Evolutionary conservation across 164 flowering plant genomes (phyloP), one percentile per base, ranked within the genome.

Genomic region (Umbilicus rupestris): DNA sequence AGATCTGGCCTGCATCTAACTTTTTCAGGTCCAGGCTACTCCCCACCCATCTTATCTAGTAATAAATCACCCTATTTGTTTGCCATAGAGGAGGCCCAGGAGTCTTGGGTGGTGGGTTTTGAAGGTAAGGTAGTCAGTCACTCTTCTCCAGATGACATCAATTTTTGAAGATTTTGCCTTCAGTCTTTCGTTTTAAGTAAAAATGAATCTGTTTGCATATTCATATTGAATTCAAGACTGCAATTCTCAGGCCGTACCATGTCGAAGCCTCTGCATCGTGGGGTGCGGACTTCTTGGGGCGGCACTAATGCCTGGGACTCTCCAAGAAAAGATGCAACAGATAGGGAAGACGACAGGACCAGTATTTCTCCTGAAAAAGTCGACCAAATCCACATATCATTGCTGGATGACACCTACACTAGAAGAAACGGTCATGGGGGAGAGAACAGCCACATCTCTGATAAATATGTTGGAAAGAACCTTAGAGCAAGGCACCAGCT

Each of bases 401-500:
- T 55, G 6, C 60, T 17, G 1, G 31, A 55, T 55, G 60, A 55
- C 17, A 33, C 7, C 9, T n/a, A 26, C 19, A 11, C 60, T 55
- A 26, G 31, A 11, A 55, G 60, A 28, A 55, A 55, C 3, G 17
- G 60, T 5, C 60, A 26, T 28, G 60, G 33, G 8, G 60, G 60
- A 28, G 60, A 55, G 10, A 28, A 20, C 7, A 22, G 55, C 55
- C 55, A 8, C 28, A 29, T 55, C 22, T 26, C 17, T 26, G 60
- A 55, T 24, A 55, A 28, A 55, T 55, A 26, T 28, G 60, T 33
- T 28, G 44, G 74, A 17, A 85, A 77, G 4, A 70, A 46, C 72
- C 45, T 80, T 3, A 87, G 90, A 77, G 84, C 72, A 67, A 78
- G 88, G 69, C 87, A 82, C 26, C 82, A 77, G 67, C 71, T 80